These are phyloP conservation scores for Fusarium coicis DNA, from an alignment of 2,329 filamentous ascomycete genomes.

Conservation along the genomic window DNA sequence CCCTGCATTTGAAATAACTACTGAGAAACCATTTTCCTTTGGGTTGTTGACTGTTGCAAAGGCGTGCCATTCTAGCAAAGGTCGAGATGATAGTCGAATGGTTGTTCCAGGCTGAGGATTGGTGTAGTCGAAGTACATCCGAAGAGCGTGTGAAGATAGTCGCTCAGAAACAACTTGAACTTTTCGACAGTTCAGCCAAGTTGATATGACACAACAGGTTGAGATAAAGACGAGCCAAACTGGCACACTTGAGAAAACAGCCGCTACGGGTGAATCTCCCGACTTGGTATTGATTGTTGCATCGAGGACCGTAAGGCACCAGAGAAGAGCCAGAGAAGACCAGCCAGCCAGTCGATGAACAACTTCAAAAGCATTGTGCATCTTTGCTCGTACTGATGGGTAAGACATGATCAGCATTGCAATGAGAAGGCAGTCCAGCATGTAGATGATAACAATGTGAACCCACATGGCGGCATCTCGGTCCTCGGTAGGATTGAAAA, in stretches of 20 bases:
- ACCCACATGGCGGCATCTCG: constrained; percentile 5
- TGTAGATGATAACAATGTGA: constrained; percentile 24
- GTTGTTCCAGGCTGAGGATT: constrained; percentile 58
- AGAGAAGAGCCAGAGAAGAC: constrained; percentile 26
- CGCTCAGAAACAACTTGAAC: constrained; percentile 69
- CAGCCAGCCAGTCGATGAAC: constrained; percentile 33
- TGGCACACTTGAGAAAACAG: constrained; percentile 49
- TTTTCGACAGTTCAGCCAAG: constrained; percentile 75
- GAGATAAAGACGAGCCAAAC: constrained; percentile 73
- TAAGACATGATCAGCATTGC: constrained; percentile 31
- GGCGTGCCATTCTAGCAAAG: constrained; percentile 74
- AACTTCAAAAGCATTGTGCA: constrained; percentile 30
- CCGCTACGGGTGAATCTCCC: constrained; percentile 41
- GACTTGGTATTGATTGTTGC: constrained; percentile 65
- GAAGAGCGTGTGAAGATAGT: constrained; percentile 75
- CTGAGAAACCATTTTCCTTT: constrained; percentile 63
- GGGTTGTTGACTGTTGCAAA: constrained; percentile 75
- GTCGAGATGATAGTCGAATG: constrained; percentile 66
- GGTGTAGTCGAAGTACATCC: constrained; percentile 72
- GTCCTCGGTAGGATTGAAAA: neutral
- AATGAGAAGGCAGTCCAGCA: constrained; percentile 20
- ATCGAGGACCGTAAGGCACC: constrained; percentile 57
- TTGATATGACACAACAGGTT: constrained; percentile 70
- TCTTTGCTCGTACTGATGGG: constrained; percentile 18
- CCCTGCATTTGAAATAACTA: constrained; percentile 74